phyloP scores from a whole-genome alignment of 2,329 filamentous ascomycete genomes.

The Sporothrix brasiliensis region DNA sequence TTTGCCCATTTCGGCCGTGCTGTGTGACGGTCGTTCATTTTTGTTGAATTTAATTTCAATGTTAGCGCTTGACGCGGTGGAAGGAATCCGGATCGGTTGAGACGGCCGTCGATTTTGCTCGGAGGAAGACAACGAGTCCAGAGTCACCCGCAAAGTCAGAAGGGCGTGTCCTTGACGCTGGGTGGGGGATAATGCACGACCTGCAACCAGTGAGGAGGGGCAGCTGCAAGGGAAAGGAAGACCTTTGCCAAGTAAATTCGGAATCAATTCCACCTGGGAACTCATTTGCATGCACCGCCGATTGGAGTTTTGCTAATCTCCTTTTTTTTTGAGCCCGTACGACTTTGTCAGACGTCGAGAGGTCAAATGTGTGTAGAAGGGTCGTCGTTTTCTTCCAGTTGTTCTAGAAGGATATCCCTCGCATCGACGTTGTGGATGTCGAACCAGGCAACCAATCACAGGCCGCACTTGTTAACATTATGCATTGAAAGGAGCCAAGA shows the following conservation, averaged over 20 bases:
- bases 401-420: slow-evolving; percentile 2
- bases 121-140: no score
- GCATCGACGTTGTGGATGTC: background rate
- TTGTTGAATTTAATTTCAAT: background rate
- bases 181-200: background rate
- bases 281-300: no score
- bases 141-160: no score
- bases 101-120: no score
- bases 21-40: background rate
- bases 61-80: background rate
- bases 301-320: no score
- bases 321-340: no score
- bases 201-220: no score
- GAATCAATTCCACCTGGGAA: no score
- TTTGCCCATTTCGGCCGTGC: background rate
- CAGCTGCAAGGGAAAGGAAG: no score
- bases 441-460: slow-evolving; percentile 12
- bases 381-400: background rate
- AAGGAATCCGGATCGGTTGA: background rate
- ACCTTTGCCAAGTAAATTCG: no score
- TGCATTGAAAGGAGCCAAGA: slow-evolving; percentile 27
- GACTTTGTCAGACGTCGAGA: no score
- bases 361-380: background rate
- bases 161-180: no score
- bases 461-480: slow-evolving; percentile 24